Evolutionary conservation across 2,329 filamentous ascomycete species (phyloP), one percentile per base, ranked within the genome.

Genomic region (Dryadomyces quercus-mongolicae): DNA sequence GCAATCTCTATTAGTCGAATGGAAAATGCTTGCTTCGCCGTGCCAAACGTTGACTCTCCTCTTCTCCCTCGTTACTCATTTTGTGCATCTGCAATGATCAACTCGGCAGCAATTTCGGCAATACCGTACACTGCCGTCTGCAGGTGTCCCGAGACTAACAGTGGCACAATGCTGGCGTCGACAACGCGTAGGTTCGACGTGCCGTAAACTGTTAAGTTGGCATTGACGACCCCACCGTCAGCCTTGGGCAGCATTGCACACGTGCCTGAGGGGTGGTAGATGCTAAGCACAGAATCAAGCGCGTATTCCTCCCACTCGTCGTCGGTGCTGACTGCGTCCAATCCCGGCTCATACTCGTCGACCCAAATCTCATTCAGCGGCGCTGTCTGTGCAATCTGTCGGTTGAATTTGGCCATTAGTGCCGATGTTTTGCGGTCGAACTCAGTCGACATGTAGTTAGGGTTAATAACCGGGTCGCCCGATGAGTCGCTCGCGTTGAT

Each of bases 41-140:
- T 31, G 25, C 25, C 25, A 31, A 4, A 31, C 25, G 25, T 8
- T 8, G 25, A 31, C 8, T 31, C 25, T 31, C 8, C 25, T 31
- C 25, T 31, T 31, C 25, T 31, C 25, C 8, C 8, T 31, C 8
- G 4, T 21, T 20, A 46, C 43, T 46, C 12, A 6, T 31, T 31
- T 31, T 31, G 25, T 31, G 20, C 16, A 46, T 46, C n/a, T 18
- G 10, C 45, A 9, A 54, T 59, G 45, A 67, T 65, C 4, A 61
- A 55, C 16, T 62, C 56, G 12, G 69, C 64, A 13, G 66, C 65
- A 60, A 72, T 76, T 62, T 80, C 77, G 9, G 68, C 75, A 56
- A 77, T 66, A 62, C 74, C 76, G 55, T 79, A 79, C 1, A 78
- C 72, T 0, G 71, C 70, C 38, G 74, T 75, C 59, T 78, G 74